These are phyloP conservation scores for Marsdenia floribunda DNA, from an alignment of 257 asterid genomes.

Conservation along the genomic window DNA sequence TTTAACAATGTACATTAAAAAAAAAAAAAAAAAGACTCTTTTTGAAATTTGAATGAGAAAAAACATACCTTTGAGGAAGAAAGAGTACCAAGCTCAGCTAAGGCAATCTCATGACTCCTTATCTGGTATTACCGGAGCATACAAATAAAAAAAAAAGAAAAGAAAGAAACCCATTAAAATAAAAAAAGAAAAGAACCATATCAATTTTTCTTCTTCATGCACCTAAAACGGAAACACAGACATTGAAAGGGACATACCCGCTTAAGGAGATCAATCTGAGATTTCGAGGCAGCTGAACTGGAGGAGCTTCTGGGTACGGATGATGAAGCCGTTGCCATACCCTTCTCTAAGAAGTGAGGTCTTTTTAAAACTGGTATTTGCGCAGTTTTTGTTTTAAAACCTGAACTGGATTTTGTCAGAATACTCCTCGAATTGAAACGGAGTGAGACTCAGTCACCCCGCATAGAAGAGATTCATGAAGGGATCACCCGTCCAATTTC, in stretches of 20 bases:
- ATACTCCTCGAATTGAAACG: too few species aligned
- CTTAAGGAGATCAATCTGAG: constrained; percentile 16
- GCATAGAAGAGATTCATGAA: background rate
- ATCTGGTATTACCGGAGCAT: constrained; percentile 26
- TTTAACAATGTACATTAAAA: background rate
- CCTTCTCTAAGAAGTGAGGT: background rate
- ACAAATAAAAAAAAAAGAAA: background rate
- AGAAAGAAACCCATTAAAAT: background rate
- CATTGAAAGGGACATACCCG: background rate
- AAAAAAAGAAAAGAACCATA: background rate
- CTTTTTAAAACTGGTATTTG: too few species aligned
- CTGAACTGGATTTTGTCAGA: too few species aligned
- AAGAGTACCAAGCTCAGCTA: constrained; percentile 61
- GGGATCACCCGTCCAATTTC: background rate
- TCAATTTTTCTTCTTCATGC: background rate
- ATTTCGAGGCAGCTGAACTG: constrained; percentile 6
- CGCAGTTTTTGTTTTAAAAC: too few species aligned
- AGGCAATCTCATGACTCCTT: constrained; percentile 63
- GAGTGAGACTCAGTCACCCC: too few species aligned
- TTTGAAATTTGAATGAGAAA: background rate
- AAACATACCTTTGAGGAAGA: constrained; percentile 48
- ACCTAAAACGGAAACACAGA: background rate
- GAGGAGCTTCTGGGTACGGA: constrained; percentile 1
- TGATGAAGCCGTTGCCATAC: constrained; percentile 16
- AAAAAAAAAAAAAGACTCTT: background rate